A percentile compares a stretch with the other conserved stretches of the same genome.
These are phyloP conservation scores for Papiliotrema fonsecae DNA, from an alignment of 1,284 basidiomycete species.

Conservation along the genomic window DNA sequence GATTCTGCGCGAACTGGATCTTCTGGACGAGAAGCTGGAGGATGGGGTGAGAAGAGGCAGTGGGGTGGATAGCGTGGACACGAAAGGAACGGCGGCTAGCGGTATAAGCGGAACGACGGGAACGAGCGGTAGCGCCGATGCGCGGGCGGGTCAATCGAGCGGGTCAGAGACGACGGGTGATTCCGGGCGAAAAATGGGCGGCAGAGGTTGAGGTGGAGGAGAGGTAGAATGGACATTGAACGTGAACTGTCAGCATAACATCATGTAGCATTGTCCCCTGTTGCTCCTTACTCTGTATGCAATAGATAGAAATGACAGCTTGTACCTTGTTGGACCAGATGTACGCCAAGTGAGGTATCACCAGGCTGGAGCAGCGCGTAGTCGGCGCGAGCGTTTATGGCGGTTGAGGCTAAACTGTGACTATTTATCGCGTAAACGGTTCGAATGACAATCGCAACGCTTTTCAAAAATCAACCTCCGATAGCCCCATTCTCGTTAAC, in stretches of 20 bases:
- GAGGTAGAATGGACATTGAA: background rate
- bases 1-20: constrained; percentile 2
- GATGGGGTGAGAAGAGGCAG: constrained; percentile 2
- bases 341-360: background rate
- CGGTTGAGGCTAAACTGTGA: background rate
- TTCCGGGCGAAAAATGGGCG: too few relatives aligned
- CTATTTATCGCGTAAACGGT: too few relatives aligned
- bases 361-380: background rate
- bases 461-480: too few relatives aligned
- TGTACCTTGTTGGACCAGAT: too few relatives aligned
- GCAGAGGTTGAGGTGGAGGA: background rate
- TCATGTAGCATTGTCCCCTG: too few relatives aligned
- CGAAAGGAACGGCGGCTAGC: background rate
- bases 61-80: background rate
- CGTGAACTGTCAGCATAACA: too few relatives aligned
- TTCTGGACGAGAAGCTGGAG: constrained; percentile 1
- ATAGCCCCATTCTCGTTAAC: too few relatives aligned
- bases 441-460: too few relatives aligned
- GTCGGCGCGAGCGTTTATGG: background rate
- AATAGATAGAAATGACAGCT: too few relatives aligned
- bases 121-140: background rate
- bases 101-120: background rate
- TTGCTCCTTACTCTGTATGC: too few relatives aligned
- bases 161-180: background rate
- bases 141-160: background rate